Base-by-base conservation (phyloP, 139 green algal species). In the Coelastrella sp. region DNA sequence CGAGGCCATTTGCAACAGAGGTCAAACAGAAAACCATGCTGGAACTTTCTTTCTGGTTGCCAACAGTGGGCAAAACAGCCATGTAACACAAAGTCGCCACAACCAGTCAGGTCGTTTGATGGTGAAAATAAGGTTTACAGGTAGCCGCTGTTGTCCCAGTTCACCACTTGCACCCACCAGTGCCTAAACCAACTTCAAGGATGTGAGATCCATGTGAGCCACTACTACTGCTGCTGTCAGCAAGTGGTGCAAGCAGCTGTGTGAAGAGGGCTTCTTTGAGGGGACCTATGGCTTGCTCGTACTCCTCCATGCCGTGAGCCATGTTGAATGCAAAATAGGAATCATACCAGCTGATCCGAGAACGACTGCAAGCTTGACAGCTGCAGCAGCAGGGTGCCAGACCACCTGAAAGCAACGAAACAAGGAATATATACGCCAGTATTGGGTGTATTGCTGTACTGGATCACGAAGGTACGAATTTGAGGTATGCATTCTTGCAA, bases 261-360 rank as follows among this genome's bases (percentile, higher is more conserved):
- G 15, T 25, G 53, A 93, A 93, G 3, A 93, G 71, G 5, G 53
- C 32, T n/a, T 53, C 53, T 72, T 93, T 93, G 4, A 89, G 27
- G 0, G 85, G 85, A 4, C 80, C 74, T 48, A 93, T 84, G 23
- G 75, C 78, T 30, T 51, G 17, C 41, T 93, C 90, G 53, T 93
- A 93, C 13, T 85, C 82, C n/a, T 45, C 19, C 66, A 74, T 74
- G 4, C 66, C 66, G 8, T 62, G 40, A 9, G 69, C 75, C 75
- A 82, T 82, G 53, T 63, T 82, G 75, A 71, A 63, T 2, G 75
- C 75, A 41, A 82, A 82, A 17, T 66, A 59, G 5, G 23, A 38
- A 53, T 82, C 75, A 53, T 82, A 82, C 75, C 75, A 82, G 9
- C 43, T n/a, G 35, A 5, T 63, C 23, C 75, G 51, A 19, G 69